A percentile compares a stretch with the other conserved stretches of the same genome.
Conservation (phyloP, 805 yeast genomes). For the Kuraishia hungarica region DNA sequence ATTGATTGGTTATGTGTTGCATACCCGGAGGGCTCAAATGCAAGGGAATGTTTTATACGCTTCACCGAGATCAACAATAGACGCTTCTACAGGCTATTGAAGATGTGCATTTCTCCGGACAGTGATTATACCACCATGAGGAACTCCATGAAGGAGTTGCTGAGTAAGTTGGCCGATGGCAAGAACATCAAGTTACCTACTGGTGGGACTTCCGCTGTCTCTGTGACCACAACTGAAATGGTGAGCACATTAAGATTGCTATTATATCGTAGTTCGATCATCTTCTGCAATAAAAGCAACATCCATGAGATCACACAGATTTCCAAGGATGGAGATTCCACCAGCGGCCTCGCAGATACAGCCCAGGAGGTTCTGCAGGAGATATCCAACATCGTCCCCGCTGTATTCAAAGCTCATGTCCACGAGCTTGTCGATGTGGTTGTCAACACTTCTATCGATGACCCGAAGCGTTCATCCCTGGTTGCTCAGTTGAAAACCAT, state of each 20-base stretch:
- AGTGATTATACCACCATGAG: slow-evolving; percentile 52
- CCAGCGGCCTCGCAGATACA: slow-evolving; percentile 18
- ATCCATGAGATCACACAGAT: slow-evolving; percentile 43
- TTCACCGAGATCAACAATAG: slow-evolving; percentile 49
- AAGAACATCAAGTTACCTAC: slow-evolving; percentile 29
- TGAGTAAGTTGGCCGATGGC: slow-evolving; percentile 43
- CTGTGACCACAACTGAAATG: slow-evolving; percentile 39
- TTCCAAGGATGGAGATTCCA: slow-evolving; percentile 19
- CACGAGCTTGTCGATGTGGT: slow-evolving; percentile 33
- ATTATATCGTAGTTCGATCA: slow-evolving; percentile 50
- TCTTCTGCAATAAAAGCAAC: slow-evolving; percentile 60
- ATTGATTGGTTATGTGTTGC: slow-evolving; percentile 52
- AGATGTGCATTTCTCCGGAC: slow-evolving; percentile 43
- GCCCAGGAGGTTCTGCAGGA: slow-evolving; percentile 51
- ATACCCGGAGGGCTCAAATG: slow-evolving; percentile 44
- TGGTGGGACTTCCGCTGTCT: slow-evolving; percentile 4
- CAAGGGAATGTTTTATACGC: slow-evolving; percentile 40
- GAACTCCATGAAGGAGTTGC: slow-evolving; percentile 56
- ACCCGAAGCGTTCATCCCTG: slow-evolving; percentile 4
- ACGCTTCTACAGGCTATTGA: slow-evolving; percentile 48
- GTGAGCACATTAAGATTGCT: slow-evolving; percentile 46
- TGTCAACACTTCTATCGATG: neutral
- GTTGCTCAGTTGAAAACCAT: slow-evolving; percentile 47
- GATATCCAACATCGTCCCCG: slow-evolving; percentile 54
- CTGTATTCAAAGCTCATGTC: slow-evolving; percentile 53